phyloP scores from a whole-genome alignment of 108 stramenopile species.

The Cylindrotheca closterium region DNA sequence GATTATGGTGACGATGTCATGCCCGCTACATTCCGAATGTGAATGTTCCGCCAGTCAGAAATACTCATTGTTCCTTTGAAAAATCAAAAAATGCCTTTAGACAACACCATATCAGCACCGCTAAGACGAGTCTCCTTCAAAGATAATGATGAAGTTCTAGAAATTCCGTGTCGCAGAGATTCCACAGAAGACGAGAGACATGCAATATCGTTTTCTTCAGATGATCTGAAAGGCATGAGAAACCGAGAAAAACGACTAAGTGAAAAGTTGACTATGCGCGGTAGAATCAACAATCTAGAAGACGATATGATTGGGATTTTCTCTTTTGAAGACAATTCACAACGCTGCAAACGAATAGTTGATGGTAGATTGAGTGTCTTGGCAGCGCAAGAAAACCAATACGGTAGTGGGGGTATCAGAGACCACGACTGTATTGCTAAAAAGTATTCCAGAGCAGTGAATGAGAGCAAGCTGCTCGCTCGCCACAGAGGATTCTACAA shows the following conservation, averaged over 20 bases:
- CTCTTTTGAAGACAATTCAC: background rate
- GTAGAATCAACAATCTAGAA: background rate
- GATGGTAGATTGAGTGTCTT: background rate
- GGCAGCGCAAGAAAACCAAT: background rate
- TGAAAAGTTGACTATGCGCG: background rate
- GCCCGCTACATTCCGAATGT: no score
- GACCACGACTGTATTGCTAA: background rate
- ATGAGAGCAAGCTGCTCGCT: background rate
- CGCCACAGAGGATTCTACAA: background rate
- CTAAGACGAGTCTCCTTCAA: no score
- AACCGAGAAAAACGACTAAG: background rate
- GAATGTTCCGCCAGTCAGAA: no score
- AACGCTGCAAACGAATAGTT: background rate
- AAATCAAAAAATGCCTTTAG: no score
- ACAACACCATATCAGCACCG: no score
- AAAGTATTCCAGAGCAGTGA: background rate
- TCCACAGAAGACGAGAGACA: background rate
- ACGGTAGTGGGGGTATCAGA: background rate
- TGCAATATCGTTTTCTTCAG: background rate
- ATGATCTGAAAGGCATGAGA: background rate
- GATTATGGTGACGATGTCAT: no score
- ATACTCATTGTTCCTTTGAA: no score
- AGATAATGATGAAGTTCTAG: no score
- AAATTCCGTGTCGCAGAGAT: background rate
- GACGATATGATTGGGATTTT: background rate